Evolutionary conservation across 2,329 filamentous ascomycete species (phyloP).

Genomic region (Botryotinia narcissicola): DNA sequence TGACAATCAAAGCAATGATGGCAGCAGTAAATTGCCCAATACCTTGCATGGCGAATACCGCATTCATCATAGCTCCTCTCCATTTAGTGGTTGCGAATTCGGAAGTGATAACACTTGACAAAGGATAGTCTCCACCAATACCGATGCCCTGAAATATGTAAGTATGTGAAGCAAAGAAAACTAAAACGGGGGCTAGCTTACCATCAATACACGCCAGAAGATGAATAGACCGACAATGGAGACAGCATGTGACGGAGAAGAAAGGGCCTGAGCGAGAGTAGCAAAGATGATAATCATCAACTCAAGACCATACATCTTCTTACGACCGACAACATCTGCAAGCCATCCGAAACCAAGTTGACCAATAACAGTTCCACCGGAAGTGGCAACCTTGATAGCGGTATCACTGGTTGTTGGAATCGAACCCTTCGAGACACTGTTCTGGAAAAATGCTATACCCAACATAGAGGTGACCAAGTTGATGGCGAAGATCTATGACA

Average conservation of each 20-base stretch:
- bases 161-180: conserved; percentile 26
- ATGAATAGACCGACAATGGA: conserved; percentile 65
- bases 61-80: conserved; percentile 83
- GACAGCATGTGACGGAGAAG: conserved; percentile 61
- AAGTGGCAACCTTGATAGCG: conserved; percentile 82
- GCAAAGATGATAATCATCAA: conserved; percentile 78
- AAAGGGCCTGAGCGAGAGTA: conserved; percentile 68
- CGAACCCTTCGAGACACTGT: conserved; percentile 42
- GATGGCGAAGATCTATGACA: conserved; percentile 37
- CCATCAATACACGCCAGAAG: conserved; percentile 80
- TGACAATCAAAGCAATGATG: conserved; percentile 73
- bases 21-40: conserved; percentile 76
- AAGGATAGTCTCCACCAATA: conserved; percentile 76
- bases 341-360: conserved; percentile 77
- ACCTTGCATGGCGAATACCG: conserved; percentile 85
- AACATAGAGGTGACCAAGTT: conserved; percentile 37
- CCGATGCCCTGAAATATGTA: conserved; percentile 51
- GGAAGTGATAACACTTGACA: conserved; percentile 80
- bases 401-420: conserved; percentile 70
- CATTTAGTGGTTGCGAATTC: conserved; percentile 86
- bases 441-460: conserved; percentile 34
- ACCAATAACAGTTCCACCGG: conserved; percentile 77
- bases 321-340: conserved; percentile 74
- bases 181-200: conserved; percentile 13
- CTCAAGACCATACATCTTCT: conserved; percentile 76